A percentile compares a stretch with the other conserved stretches of the same genome.
These are phyloP conservation scores for Cadophora sp. DNA, from an alignment of 2,329 filamentous ascomycete genomes.

Conservation along the genomic window DNA sequence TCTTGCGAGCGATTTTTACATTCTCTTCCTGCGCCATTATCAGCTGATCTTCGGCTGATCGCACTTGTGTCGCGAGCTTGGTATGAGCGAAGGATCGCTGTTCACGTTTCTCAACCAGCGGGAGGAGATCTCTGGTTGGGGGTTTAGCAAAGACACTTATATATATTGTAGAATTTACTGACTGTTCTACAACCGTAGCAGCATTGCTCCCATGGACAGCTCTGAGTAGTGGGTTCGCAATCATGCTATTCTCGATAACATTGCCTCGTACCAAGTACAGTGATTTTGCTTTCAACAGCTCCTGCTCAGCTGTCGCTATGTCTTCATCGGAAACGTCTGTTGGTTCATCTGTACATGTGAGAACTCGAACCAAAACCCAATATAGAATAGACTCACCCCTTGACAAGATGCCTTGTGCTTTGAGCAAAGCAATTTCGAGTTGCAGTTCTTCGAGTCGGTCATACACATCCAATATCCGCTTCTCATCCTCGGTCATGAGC, in stretches of 20 bases:
- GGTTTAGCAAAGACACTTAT: conserved; percentile 1
- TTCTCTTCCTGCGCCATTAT: conserved; percentile 64
- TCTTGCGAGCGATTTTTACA: conserved; percentile 62
- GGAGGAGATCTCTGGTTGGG: conserved; percentile 56
- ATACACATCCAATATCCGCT: conserved; percentile 71
- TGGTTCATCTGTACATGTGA: conserved; percentile 35
- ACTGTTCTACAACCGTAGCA: conserved; percentile 73
- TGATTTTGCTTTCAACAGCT: conserved; percentile 71
- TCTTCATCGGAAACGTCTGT: conserved; percentile 55
- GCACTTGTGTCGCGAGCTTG: conserved; percentile 61
- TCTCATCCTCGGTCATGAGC: conserved; percentile 70
- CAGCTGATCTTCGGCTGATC: conserved; percentile 58
- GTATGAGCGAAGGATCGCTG: conserved; percentile 68
- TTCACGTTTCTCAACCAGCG: conserved; percentile 72
- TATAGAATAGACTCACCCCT: conserved; percentile 34
- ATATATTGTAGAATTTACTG: conserved; percentile 38
- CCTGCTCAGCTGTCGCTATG: conserved; percentile 64
- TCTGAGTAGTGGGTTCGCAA: conserved; percentile 77
- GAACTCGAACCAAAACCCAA: not conserved
- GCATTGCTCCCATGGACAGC: conserved; percentile 74
- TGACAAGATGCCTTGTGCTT: conserved; percentile 48
- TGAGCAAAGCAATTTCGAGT: conserved; percentile 73
- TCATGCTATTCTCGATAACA: conserved; percentile 71
- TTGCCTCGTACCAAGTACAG: conserved; percentile 73
- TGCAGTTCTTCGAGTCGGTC: conserved; percentile 74